Base-by-base conservation (phyloP, 2,329 filamentous ascomycete species). In the Ophiostoma sp. region DNA sequence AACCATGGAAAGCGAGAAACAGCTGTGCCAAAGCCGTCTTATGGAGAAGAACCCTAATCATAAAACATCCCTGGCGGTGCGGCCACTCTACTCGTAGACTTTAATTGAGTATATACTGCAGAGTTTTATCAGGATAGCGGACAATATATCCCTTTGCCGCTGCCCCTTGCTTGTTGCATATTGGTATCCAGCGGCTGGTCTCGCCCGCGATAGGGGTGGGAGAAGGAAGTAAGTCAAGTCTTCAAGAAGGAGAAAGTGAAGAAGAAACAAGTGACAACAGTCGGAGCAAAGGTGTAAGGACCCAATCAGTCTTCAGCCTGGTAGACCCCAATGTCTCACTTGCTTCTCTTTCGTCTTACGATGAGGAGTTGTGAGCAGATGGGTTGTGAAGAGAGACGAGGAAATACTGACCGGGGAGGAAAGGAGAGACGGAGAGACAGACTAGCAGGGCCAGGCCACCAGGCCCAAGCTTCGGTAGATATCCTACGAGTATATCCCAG, bases 381-480 rank as follows among this genome's bases (percentile, higher is more conserved):
- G 11, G 14, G 9, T 11, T 49, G 12, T 16, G 3, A 4, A n/a
- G 1, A 49, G 45, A 49, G 45, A 49, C 12, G 12, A 6, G 6
- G n/a, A 16, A 6, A n/a, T 14, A 49, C 4, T 16, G n/a, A 5
- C 16, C 49, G 11, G 8, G 4, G n/a, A 9, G 14, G n/a, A 55
- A 18, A 11, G 27, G 7, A 55, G 7, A 55, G n/a, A n/a, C 12
- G 16, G 44, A 47, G 5, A 47, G 45, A 47, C 45, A 27, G 11
- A 9, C 18, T n/a, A 55, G 27, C 27, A 27, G 27, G 27, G 27
- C 27, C 27, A 27, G 27, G 27, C 1, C 27, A 27, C 27, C 49
- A 55, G 49, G 49, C 49, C 49, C 49, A 55, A 55, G 18, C 49
- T 55, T 55, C 49, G 49, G 49, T 27, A 55, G 7, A 55, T 55